Evolutionary conservation across 148 eudicot species (phyloP).

Genomic region (Rhododendron griersonianum): DNA sequence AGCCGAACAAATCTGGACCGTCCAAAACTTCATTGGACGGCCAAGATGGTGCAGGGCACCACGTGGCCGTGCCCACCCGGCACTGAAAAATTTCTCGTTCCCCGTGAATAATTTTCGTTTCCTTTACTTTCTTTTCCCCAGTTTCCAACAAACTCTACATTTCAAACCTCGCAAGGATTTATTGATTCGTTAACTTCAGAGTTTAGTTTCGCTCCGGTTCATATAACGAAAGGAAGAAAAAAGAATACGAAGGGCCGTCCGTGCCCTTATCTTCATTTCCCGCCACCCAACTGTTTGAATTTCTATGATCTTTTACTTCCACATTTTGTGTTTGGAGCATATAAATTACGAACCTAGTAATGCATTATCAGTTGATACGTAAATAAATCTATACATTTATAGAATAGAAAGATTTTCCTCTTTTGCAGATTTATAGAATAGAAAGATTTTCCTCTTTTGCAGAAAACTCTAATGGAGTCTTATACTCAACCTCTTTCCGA

Average conservation of each 20-base stretch:
- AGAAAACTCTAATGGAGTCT: slow-evolving; percentile 16
- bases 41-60: too few relatives aligned
- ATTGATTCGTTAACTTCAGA: too few relatives aligned
- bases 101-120: too few relatives aligned
- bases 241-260: neutral
- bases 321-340: neutral
- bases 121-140: neutral
- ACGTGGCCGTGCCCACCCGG: too few relatives aligned
- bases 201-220: too few relatives aligned
- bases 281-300: neutral
- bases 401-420: neutral
- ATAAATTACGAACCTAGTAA: neutral
- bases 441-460: neutral
- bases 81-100: too few relatives aligned
- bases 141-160: neutral
- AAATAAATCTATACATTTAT: neutral
- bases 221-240: neutral
- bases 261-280: neutral
- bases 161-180: too few relatives aligned
- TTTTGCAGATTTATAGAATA: neutral
- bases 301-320: neutral
- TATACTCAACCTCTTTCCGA: slow-evolving; percentile 20
- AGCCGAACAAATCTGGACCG: too few relatives aligned
- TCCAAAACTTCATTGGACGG: too few relatives aligned
- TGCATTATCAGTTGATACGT: neutral